These are phyloP conservation scores for Erysimum pusillum DNA, from an alignment of 441 rosid species.

Conservation along the genomic window DNA sequence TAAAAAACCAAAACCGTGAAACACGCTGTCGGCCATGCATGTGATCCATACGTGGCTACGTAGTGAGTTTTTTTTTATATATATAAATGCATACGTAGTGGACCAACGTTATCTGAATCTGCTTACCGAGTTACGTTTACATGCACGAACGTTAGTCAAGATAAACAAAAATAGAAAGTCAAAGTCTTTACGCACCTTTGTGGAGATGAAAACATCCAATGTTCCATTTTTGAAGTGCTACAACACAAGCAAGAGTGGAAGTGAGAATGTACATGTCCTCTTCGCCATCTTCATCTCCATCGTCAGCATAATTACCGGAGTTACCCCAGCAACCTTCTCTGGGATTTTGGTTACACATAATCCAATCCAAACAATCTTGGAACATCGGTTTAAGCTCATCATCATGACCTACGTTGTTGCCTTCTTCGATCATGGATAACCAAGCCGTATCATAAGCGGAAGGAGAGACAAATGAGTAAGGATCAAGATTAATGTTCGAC, in stretches of 20 bases:
- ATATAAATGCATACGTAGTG: neutral
- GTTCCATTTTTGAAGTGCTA: constrained; percentile 65
- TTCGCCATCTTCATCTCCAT: constrained; percentile 44
- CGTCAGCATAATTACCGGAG: constrained; percentile 44
- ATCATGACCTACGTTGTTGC: neutral
- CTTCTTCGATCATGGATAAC: constrained; percentile 67
- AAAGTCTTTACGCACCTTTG: constrained; percentile 51
- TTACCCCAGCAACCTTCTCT: constrained; percentile 70
- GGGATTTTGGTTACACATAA: constrained; percentile 55
- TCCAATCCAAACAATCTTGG: constrained; percentile 63
- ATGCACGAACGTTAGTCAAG: neutral
- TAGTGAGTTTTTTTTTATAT: neutral
- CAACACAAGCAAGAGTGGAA: constrained; percentile 63
- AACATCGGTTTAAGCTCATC: constrained; percentile 60
- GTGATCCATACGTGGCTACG: neutral
- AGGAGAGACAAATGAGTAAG: constrained; percentile 52
- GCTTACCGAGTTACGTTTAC: neutral
- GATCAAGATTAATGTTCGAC: constrained; percentile 7
- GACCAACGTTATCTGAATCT: neutral
- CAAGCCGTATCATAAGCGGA: constrained; percentile 81
- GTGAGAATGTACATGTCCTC: constrained; percentile 51
- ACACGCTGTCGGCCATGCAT: constrained; percentile 24
- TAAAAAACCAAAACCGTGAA: neutral
- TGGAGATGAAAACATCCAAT: constrained; percentile 36
- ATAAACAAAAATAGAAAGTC: neutral